These are phyloP conservation scores for Pyricularia sp. DNA, from an alignment of 2,329 filamentous ascomycete genomes.

Conservation along the genomic window DNA sequence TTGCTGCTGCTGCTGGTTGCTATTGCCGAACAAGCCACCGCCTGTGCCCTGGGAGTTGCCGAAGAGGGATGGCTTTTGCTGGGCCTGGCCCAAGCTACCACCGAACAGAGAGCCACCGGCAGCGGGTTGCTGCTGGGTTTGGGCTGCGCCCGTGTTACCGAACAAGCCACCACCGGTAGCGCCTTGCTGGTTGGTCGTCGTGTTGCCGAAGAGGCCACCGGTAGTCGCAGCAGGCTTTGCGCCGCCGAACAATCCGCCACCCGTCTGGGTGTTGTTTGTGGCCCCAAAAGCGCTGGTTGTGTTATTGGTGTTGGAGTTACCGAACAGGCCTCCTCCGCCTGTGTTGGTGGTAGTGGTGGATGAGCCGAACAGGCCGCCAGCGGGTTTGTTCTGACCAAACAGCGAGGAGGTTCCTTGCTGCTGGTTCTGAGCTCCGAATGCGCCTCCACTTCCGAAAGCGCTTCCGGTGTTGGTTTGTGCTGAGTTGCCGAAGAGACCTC, in stretches of 20 bases:
- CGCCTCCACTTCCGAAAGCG: constrained; percentile 2
- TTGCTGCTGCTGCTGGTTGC: constrained; percentile 28
- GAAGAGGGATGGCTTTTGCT: constrained; percentile 44
- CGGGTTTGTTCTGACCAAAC: constrained; percentile 5
- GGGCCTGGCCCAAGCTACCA: constrained; percentile 30
- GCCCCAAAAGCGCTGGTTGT: background rate
- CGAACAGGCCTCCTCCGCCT: constrained; percentile 28
- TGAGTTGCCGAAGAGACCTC: constrained; percentile 7
- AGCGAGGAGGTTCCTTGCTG: constrained; percentile 10
- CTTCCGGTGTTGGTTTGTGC: background rate
- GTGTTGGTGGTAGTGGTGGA: constrained; percentile 10
- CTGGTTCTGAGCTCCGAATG: constrained; percentile 18
- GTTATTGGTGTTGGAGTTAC: constrained; percentile 17
- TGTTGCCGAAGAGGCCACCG: constrained; percentile 36
- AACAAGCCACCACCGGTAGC: constrained; percentile 37
- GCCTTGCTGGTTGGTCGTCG: constrained; percentile 21
- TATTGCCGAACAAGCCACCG: constrained; percentile 41
- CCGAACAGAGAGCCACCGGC: constrained; percentile 34
- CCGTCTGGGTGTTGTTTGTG: constrained; percentile 9
- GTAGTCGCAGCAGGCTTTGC: constrained; percentile 26
- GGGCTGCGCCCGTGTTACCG: constrained; percentile 23
- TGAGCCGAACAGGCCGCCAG: constrained; percentile 5
- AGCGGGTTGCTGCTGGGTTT: constrained; percentile 23
- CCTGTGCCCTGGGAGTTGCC: constrained; percentile 30
- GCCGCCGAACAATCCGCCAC: constrained; percentile 24